Evolutionary conservation across 768 basidiomycete species (phyloP).

Genomic region (Coprinopsis cinerea): DNA sequence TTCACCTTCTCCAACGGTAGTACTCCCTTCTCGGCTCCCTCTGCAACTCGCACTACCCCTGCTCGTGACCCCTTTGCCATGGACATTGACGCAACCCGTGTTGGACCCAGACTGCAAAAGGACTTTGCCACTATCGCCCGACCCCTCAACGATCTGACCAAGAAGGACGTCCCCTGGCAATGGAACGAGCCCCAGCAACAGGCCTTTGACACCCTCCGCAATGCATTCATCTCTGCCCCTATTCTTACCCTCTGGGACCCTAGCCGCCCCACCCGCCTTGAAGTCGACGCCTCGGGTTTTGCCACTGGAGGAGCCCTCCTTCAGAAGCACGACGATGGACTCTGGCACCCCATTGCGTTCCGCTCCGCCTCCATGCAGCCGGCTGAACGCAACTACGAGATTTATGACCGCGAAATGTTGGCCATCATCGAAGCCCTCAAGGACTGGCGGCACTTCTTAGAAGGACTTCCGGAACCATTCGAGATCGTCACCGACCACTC

Average conservation of each 20-base stretch:
- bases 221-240: too few relatives aligned
- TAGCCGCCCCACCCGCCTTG: background rate
- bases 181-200: too few relatives aligned
- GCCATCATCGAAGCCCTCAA: constrained; percentile 29
- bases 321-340: background rate
- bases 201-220: too few relatives aligned
- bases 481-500: constrained; percentile 16
- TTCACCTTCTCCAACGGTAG: too few relatives aligned
- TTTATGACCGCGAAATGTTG: constrained; percentile 33
- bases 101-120: too few relatives aligned
- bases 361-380: background rate
- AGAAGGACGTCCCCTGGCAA: too few relatives aligned
- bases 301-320: constrained; percentile 5
- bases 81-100: too few relatives aligned
- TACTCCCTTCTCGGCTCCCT: too few relatives aligned
- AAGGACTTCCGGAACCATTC: constrained; percentile 7
- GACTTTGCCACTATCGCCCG: too few relatives aligned
- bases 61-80: too few relatives aligned
- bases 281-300: constrained; percentile 4
- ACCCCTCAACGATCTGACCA: too few relatives aligned
- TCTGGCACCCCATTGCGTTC: constrained; percentile 5
- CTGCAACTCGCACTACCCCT: too few relatives aligned
- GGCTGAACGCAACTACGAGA: constrained; percentile 25
- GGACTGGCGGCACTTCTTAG: constrained; percentile 23
- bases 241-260: background rate